phyloP scores from a whole-genome alignment of 2,329 filamentous ascomycete genomes.

The Penicillium sclerotiorum region DNA sequence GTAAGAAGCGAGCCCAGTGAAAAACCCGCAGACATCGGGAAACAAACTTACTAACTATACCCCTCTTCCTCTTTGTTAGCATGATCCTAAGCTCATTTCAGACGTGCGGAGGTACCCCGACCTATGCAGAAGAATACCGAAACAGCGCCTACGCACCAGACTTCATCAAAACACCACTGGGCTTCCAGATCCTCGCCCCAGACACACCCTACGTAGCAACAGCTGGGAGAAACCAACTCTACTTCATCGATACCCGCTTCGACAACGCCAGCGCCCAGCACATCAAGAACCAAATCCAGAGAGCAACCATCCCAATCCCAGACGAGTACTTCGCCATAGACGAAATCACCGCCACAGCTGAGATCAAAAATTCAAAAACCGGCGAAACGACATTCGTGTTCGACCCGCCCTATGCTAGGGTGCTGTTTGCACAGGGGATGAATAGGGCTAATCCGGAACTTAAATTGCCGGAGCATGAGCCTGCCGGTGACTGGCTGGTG shows the following conservation, averaged over 20 bases:
- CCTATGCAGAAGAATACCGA: conserved; percentile 13
- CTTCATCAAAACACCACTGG: conserved; percentile 6
- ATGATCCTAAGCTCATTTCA: conserved; percentile 8
- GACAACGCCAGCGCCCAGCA: conserved; percentile 12
- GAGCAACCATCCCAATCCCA: background rate
- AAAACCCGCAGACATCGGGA: background rate
- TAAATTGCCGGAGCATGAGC: conserved; percentile 11
- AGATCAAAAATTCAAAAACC: conserved; percentile 8
- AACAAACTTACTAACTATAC: background rate
- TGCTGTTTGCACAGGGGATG: conserved; percentile 15
- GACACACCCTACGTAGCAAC: conserved; percentile 16
- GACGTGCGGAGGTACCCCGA: conserved; percentile 6
- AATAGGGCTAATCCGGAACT: conserved; percentile 12
- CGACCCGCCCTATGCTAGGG: conserved; percentile 11
- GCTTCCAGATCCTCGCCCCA: conserved; percentile 14
- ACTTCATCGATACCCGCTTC: conserved; percentile 15
- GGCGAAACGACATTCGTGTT: conserved; percentile 17
- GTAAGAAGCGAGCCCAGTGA: background rate
- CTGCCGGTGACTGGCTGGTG: background rate
- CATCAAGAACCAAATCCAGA: conserved; percentile 15
- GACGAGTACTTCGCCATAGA: conserved; percentile 16
- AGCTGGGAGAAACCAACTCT: conserved; percentile 7
- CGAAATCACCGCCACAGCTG: conserved; percentile 12
- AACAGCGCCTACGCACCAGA: conserved; percentile 10
- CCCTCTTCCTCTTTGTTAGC: background rate